phyloP scores from a whole-genome alignment of 108 stramenopile genomes.

The Nannochloropsis granulata region DNA sequence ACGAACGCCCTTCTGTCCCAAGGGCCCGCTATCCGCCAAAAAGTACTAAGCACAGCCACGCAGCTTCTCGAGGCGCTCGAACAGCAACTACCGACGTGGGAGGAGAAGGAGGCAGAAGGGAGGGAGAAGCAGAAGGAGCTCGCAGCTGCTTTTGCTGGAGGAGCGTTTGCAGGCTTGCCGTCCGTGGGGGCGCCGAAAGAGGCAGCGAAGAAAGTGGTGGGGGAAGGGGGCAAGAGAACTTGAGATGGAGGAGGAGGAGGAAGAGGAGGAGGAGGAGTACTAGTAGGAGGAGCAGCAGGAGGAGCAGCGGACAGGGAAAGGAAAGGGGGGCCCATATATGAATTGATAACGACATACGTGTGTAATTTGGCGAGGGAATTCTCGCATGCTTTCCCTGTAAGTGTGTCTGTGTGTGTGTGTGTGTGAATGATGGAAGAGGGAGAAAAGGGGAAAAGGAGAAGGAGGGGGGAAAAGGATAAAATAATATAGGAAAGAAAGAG shows the following conservation, averaged over 20 bases:
- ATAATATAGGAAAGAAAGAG: background rate
- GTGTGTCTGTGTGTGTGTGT: no score
- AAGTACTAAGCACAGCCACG: background rate
- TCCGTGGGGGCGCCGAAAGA: background rate
- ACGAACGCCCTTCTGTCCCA: background rate
- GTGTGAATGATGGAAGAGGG: background rate
- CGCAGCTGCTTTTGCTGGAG: background rate
- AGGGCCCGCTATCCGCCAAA: background rate
- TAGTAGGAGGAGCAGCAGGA: background rate
- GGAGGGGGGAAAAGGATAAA: background rate
- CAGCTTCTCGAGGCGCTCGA: background rate
- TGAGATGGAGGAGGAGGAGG: background rate
- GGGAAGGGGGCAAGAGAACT: background rate
- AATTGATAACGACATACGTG: background rate
- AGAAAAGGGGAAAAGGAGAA: background rate
- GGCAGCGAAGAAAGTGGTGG: background rate
- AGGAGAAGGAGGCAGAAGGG: background rate
- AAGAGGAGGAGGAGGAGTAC: background rate
- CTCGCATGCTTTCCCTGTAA: no score
- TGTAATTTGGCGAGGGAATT: no score
- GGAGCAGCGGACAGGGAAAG: background rate
- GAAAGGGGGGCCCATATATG: background rate
- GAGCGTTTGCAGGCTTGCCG: background rate
- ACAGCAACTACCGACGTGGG: background rate
- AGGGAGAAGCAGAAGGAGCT: background rate